A percentile compares a stretch with the other conserved stretches of the same genome.
Evolutionary conservation across 1,284 basidiomycete genomes (phyloP).

Genomic region (Cryptococcus floricola): DNA sequence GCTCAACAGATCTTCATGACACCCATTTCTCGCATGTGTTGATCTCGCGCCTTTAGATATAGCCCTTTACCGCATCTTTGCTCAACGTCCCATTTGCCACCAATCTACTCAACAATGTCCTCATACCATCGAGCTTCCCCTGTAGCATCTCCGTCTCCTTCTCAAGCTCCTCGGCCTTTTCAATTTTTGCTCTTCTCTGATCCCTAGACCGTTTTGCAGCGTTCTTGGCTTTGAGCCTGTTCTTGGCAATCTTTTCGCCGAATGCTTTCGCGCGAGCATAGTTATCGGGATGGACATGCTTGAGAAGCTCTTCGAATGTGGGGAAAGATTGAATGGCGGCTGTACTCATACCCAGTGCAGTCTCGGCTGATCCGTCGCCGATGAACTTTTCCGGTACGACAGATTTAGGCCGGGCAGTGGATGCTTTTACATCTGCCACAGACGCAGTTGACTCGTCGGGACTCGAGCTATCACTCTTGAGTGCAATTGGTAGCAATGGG

Average conservation of each 20-base stretch:
- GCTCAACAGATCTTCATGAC: neutral
- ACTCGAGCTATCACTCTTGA: neutral
- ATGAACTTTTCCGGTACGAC: constrained; percentile 35
- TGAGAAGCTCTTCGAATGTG: constrained; percentile 19
- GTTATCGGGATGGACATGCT: constrained; percentile 24
- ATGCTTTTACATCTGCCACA: constrained; percentile 1
- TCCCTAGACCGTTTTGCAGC: constrained; percentile 37
- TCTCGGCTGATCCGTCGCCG: constrained; percentile 28
- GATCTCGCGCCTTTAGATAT: neutral
- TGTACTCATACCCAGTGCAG: constrained; percentile 25
- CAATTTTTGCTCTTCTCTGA: constrained; percentile 30
- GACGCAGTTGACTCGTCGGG: neutral
- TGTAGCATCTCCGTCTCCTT: constrained; percentile 22
- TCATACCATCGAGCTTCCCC: constrained; percentile 21
- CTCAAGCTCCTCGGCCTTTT: constrained; percentile 22
- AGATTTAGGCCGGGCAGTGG: constrained; percentile 29
- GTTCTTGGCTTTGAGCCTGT: constrained; percentile 34
- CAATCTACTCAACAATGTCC: constrained; percentile 15
- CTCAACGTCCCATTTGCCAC: constrained; percentile 22
- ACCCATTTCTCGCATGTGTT: too few species aligned
- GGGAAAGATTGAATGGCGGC: constrained; percentile 28
- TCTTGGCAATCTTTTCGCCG: constrained; percentile 32
- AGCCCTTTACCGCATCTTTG: constrained; percentile 15
- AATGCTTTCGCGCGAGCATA: constrained; percentile 23
- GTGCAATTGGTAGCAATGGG: neutral